Evolutionary conservation across 139 green algal species (phyloP).

Genomic region (Coelastrella sp.): DNA sequence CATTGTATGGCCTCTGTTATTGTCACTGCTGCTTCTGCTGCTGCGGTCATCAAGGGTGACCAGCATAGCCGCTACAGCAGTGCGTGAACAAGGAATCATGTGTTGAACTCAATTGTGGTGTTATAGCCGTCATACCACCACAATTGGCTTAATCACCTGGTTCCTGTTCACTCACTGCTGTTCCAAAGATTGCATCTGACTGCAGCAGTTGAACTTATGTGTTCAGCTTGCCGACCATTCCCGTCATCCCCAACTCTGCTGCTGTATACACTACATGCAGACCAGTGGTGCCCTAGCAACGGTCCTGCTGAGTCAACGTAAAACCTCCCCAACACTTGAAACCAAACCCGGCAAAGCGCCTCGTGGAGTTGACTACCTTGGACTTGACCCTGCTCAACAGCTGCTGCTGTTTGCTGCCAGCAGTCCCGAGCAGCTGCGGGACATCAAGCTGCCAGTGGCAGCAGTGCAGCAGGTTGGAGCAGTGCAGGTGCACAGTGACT

Average conservation of each 20-base stretch:
- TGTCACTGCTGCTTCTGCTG: slow-evolving; percentile 1
- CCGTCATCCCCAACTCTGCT: background rate
- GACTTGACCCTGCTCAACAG: slow-evolving; percentile 64
- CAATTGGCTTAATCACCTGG: no score
- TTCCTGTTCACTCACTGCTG: no score
- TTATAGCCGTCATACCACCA: no score
- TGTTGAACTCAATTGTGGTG: no score
- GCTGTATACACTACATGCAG: no score
- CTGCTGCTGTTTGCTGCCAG: slow-evolving; percentile 79
- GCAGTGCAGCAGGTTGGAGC: slow-evolving; percentile 46
- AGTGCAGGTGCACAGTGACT: slow-evolving; percentile 45
- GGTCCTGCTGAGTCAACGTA: slow-evolving; percentile 68
- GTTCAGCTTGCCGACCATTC: no score
- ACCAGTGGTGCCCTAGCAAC: slow-evolving; percentile 68
- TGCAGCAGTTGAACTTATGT: no score
- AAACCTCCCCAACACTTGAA: slow-evolving; percentile 63
- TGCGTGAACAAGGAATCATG: no score
- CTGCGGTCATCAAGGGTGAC: background rate
- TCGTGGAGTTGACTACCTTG: slow-evolving; percentile 86
- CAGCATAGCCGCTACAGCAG: no score
- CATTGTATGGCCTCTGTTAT: background rate
- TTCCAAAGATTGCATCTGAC: no score
- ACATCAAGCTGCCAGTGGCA: slow-evolving; percentile 64
- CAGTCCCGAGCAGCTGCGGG: slow-evolving; percentile 59
- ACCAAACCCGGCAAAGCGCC: slow-evolving; percentile 86